Evolutionary conservation across 495 filamentous ascomycete genomes (phyloP), one percentile per base, ranked within the genome.

Genomic region (Tetracladium setigerum): DNA sequence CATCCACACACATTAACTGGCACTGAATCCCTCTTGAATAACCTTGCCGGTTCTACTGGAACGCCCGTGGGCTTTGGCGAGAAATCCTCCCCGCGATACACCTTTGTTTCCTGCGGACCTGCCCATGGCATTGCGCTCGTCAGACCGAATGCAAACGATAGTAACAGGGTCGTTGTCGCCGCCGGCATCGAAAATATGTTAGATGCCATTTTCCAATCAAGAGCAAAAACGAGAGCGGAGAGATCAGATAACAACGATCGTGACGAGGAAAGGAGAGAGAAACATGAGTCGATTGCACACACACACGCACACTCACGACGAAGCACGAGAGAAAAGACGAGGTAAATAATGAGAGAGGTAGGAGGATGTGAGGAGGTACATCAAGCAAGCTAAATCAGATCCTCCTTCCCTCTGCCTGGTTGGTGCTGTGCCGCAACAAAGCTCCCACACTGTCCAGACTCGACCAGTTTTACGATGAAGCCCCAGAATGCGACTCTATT

Each of bases 131-230:
- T 27, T 12, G 52, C 56, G 36, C 47, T 49, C 16, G 37, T 30
- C 13, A 44, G 22, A 19, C 48, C 45, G 15, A 53, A 47, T 1
- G 38, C 49, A n/a, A 48, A n/a, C 7, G 49, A 50, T 14, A 59
- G 47, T 6, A 58, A 31, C 13, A 59, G 52, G 17, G 45, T 5
- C 10, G 49, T 35, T 2, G 56, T 49, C n/a, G 56, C 49, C 1
- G 48, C 41, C 30, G 56, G 56, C 52, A 59, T 55, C 16, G 52
- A 42, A 41, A 59, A 59, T 16, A 59, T 48, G 41, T 49, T 53
- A 49, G 47, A 18, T 38, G 49, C 52, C 52, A 55, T 59, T 13
- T 30, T 31, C n/a, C 16, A 48, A 38, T 30, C 12, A 41, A 33
- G 30, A 38, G n/a, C 13, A 32, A 38, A n/a, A 17, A 41, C 14